Evolutionary conservation across 140 eudicot genomes (phyloP), one percentile per base, ranked within the genome.

Genomic region (Anethum foeniculum): DNA sequence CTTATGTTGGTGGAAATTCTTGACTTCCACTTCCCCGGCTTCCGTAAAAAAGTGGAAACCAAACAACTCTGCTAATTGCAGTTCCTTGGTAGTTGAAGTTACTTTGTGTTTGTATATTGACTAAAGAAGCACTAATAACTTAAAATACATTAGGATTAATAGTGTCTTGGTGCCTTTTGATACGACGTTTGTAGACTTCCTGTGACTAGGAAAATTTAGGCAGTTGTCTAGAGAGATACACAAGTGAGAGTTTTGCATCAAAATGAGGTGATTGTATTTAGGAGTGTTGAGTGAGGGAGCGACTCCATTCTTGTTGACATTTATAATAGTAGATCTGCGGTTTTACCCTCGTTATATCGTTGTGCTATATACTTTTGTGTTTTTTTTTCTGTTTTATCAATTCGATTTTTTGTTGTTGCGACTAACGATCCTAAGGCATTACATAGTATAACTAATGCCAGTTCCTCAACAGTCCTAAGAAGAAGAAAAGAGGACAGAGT

Each of bases 401-500:
- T 62, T 9, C 16, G 12, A 25, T 25, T 25, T 13, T 60, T 60
- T 60, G 67, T 58, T 13, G 15, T n/a, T 58, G 5, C 18, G 5
- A 12, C 52, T 47, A 12, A 25, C 3, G 65, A 56, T 21, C 28
- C 65, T 18, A 56, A 56, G 11, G 1, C 28, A 23, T 56, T 56
- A 21, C 28, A 18, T 23, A 56, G 65, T 81, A 60, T 52, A 78
- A 86, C 82, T 76, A 54, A 77, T 77, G 54, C 16, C 44, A 62
- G 48, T 68, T 49, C 82, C 52, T 56, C 47, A 65, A 75, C 90
- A 93, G 96, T 80, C 86, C 86, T 80, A 86, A 80, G 88, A 93
- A 91, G 90, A 93, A 91, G 81, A 93, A 88, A 79, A 86, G 93
- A 87, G 90, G 89, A 79, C 96, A 93, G 52, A 92, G 98, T 77